Conservation (phyloP, 208 protist genomes). For the Blastocrithidia nonstop region DNA sequence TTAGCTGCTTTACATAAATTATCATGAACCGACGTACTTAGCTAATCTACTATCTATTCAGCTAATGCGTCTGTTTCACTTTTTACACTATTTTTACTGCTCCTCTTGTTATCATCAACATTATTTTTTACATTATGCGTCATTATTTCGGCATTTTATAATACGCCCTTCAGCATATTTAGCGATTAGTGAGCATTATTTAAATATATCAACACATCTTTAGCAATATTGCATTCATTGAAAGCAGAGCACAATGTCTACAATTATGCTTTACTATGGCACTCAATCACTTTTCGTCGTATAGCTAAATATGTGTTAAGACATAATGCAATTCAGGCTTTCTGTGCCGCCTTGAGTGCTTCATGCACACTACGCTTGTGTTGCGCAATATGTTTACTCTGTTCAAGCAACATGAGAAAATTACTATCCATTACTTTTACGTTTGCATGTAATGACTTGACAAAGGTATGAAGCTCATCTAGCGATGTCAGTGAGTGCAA, state of each 20-base stretch:
- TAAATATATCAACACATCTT: background rate
- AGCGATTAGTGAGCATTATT: too few relatives aligned
- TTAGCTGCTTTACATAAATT: too few relatives aligned
- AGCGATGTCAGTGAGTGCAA: conserved; percentile 26
- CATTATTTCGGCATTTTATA: too few relatives aligned
- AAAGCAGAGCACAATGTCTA: conserved; percentile 12
- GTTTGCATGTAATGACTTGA: conserved; percentile 48
- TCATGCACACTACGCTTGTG: conserved; percentile 38
- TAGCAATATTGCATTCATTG: background rate
- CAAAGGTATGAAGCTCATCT: conserved; percentile 49
- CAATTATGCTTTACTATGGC: conserved; percentile 17
- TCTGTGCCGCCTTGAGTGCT: conserved; percentile 55
- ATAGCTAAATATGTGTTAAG: conserved; percentile 51
- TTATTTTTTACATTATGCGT: too few relatives aligned
- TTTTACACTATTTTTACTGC: background rate
- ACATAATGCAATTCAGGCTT: conserved; percentile 47
- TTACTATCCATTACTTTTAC: conserved; percentile 76
- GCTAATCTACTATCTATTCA: background rate
- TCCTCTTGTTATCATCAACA: conserved; percentile 3
- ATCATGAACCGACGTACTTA: too few relatives aligned
- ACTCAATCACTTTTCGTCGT: conserved; percentile 12
- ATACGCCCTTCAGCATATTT: too few relatives aligned
- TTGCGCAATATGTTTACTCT: conserved; percentile 28
- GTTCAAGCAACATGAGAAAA: conserved; percentile 70
- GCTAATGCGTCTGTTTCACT: background rate